Conservation (phyloP, 495 filamentous ascomycete genomes). For the Tuber magnatum region DNA sequence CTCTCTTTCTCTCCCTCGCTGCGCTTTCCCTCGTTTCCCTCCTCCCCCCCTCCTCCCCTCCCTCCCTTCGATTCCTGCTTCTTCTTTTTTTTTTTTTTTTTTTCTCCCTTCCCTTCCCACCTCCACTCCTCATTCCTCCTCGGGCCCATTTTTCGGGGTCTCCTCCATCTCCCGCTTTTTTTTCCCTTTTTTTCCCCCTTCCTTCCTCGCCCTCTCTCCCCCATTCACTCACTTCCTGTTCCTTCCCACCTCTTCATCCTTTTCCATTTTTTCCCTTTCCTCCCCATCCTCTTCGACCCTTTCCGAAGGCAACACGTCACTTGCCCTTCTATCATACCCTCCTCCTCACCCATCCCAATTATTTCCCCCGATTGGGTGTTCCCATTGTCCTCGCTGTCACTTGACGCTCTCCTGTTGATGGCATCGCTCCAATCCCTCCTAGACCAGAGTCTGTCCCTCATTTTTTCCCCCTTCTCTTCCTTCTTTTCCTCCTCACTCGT, state of each 20-base stretch:
- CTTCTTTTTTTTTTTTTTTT: constrained; percentile 6
- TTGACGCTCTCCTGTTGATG: constrained; percentile 16
- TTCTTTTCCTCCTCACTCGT: neutral
- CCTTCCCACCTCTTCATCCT: constrained; percentile 17
- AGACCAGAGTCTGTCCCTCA: neutral
- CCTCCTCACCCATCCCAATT: neutral
- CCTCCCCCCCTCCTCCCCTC: constrained; percentile 5
- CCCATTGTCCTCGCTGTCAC: constrained; percentile 28
- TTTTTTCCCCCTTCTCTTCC: neutral
- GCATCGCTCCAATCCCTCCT: neutral
- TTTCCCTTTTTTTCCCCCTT: constrained; percentile 26
- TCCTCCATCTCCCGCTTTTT: constrained; percentile 33
- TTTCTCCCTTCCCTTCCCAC: constrained; percentile 14
- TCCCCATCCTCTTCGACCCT: neutral
- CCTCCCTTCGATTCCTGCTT: constrained; percentile 15
- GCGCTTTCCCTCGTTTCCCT: constrained; percentile 5
- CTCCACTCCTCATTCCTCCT: constrained; percentile 16
- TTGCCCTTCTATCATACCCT: neutral
- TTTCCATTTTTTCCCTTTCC: constrained; percentile 22
- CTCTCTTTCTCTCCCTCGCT: neutral
- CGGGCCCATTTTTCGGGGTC: constrained; percentile 31
- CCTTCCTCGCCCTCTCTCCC: constrained; percentile 1
- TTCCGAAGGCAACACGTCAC: neutral
- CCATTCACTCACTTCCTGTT: constrained; percentile 7
- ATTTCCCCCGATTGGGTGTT: constrained; percentile 34